These are phyloP conservation scores for Aspergillus sp. DNA, from an alignment of 2,329 filamentous ascomycete species.

Conservation along the genomic window DNA sequence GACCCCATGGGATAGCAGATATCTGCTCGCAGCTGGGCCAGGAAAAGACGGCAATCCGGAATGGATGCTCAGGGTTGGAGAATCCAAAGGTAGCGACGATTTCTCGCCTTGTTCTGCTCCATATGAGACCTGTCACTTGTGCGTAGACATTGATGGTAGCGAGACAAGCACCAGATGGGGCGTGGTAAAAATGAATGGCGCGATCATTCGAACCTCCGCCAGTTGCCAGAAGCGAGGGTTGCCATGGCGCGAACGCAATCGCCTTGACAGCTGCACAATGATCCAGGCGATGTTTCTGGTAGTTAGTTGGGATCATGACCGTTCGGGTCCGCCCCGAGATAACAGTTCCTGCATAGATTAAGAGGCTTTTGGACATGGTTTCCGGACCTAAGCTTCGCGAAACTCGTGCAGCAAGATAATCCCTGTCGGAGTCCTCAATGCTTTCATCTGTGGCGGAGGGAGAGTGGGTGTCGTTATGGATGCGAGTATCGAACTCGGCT, in stretches of 20 bases:
- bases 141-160: slow-evolving; percentile 90
- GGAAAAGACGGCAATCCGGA: slow-evolving; percentile 86
- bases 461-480: slow-evolving; percentile 19
- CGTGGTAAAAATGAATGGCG: slow-evolving; percentile 94
- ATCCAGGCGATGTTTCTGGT: slow-evolving; percentile 69
- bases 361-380: slow-evolving; percentile 19
- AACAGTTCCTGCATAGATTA: slow-evolving; percentile 26
- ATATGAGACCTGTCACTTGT: slow-evolving; percentile 90
- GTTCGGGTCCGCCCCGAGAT: slow-evolving; percentile 37
- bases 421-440: slow-evolving; percentile 22
- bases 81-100: slow-evolving; percentile 95
- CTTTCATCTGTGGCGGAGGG: slow-evolving; percentile 18
- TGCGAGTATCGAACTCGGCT: neutral
- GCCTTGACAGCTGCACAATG: slow-evolving; percentile 93
- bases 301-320: slow-evolving; percentile 52
- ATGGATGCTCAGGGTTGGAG: slow-evolving; percentile 82
- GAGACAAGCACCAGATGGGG: slow-evolving; percentile 74
- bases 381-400: too few relatives aligned
- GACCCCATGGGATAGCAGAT: slow-evolving; percentile 79
- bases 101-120: slow-evolving; percentile 81
- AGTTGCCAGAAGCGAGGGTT: slow-evolving; percentile 79
- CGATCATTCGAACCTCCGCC: slow-evolving; percentile 93
- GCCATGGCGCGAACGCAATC: slow-evolving; percentile 95
- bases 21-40: slow-evolving; percentile 91
- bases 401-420: slow-evolving; percentile 15